Evolutionary conservation across 164 flowering plant genomes (phyloP), one percentile per base, ranked within the genome.

Genomic region (Cinnamomum chago): DNA sequence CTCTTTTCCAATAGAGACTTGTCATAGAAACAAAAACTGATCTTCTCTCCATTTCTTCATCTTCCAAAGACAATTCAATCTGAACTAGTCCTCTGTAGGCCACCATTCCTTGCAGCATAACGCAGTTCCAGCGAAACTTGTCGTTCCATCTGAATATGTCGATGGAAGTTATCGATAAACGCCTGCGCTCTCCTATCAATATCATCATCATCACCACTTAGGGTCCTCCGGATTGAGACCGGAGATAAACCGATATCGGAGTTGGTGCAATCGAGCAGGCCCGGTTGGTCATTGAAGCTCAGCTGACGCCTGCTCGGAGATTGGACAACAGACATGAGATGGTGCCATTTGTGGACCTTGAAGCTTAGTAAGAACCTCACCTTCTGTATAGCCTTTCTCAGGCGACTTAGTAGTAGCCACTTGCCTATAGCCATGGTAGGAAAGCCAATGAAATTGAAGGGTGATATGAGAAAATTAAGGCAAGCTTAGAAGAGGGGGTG

Each of bases 101-200:
- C 47, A n/a, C 77, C 74, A 22, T 74, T 51, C 15, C 68, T 67
- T 18, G 68, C 74, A 70, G 73, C 71, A 27, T 80, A 80, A 15
- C 60, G 78, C 40, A 80, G 80, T 70, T 80, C 76, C n/a, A 80
- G 65, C 10, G 80, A 80, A 25, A 85, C 81, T 77, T 88, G 86
- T 55, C 89, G 77, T 70, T 88, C 89, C 22, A 85, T 67, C 75
- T 66, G 77, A 70, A 89, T 85, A 27, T 75, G 89, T 22, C 67
- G 75, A 15, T 84, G 79, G 71, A 89, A 89, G 67, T 85, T 89
- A 3, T 74, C 51, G 11, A 89, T 89, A 25, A 88, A 89, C 70
- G 76, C 70, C 68, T 89, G 91, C 1, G 90, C 89, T 71, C 77
- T 85, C 62, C 15, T 71, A 77, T 89, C 89, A 23, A 89, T 30